Conservation (phyloP, 441 rosid species). For the Isatis lusitanica region DNA sequence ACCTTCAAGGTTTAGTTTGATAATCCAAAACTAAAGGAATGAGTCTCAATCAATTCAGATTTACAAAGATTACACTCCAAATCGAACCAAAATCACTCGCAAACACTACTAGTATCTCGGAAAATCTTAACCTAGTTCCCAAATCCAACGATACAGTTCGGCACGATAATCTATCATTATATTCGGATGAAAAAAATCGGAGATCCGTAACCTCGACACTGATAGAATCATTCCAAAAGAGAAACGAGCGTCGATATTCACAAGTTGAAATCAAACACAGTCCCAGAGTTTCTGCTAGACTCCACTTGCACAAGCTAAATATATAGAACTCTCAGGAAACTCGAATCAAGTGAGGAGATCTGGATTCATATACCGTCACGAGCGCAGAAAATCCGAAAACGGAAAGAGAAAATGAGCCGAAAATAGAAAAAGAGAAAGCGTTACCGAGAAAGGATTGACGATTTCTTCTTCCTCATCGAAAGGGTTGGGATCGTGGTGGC, state of each 20-base stretch:
- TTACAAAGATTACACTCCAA: not conserved
- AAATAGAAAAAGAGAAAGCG: not conserved
- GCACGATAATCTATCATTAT: not conserved
- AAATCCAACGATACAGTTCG: slow-evolving; percentile 15
- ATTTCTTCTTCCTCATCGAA: slow-evolving; percentile 87
- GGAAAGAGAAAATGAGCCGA: not conserved
- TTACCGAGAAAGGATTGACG: slow-evolving; percentile 94
- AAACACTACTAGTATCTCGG: not conserved
- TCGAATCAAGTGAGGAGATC: not conserved
- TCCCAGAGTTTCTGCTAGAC: not conserved
- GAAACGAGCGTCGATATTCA: not conserved
- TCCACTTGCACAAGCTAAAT: not conserved
- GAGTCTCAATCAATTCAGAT: not conserved
- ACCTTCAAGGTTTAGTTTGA: not conserved
- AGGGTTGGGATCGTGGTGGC: slow-evolving; percentile 78
- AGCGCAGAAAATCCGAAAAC: not conserved
- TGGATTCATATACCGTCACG: not conserved
- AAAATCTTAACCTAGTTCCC: not conserved
- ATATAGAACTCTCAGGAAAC: not conserved
- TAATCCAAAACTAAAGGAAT: not conserved
- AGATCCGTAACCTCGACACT: slow-evolving; percentile 24
- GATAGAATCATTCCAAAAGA: not conserved
- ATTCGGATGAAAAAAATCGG: not conserved
- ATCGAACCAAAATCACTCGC: not conserved
- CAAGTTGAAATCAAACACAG: not conserved